Evolutionary conservation across 163 green algal genomes (phyloP).

Genomic region (Volvox carteri): DNA sequence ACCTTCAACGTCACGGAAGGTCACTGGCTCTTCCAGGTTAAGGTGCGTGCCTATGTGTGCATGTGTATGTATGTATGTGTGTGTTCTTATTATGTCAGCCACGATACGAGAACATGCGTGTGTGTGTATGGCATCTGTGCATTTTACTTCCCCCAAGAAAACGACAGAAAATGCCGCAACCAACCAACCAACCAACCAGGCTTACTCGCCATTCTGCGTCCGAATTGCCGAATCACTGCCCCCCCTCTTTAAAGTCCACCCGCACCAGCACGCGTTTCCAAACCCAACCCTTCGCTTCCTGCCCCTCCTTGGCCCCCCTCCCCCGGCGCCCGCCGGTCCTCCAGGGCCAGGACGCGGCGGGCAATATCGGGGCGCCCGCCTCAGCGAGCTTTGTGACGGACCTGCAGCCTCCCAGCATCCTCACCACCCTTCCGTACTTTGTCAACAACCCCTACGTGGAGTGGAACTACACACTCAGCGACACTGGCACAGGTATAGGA

Average conservation of each 20-base stretch:
- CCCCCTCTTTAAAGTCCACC: too few species aligned
- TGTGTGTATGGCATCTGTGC: not conserved
- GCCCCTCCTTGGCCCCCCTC: too few species aligned
- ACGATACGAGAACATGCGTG: not conserved
- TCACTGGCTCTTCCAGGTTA: conserved; percentile 64
- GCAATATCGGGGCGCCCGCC: conserved; percentile 66
- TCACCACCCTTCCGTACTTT: not conserved
- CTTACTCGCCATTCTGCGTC: too few species aligned
- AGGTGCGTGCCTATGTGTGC: conserved; percentile 10
- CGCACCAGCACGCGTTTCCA: too few species aligned
- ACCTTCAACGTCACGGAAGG: conserved; percentile 48
- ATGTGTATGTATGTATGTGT: not conserved
- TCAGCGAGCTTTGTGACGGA: conserved; percentile 55
- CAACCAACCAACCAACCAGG: too few species aligned
- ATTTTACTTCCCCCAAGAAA: too few species aligned
- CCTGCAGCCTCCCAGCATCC: conserved; percentile 50
- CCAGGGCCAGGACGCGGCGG: conserved; percentile 65
- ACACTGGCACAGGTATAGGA: conserved; percentile 35
- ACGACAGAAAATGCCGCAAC: too few species aligned
- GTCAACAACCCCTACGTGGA: not conserved
- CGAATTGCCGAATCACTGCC: too few species aligned
- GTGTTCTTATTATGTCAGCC: too few species aligned
- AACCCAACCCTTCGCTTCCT: too few species aligned
- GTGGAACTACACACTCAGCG: conserved; percentile 30
- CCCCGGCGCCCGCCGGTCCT: not conserved